phyloP scores from a whole-genome alignment of 1,284 basidiomycete species.

The Cutaneotrichosporon cutaneum region DNA sequence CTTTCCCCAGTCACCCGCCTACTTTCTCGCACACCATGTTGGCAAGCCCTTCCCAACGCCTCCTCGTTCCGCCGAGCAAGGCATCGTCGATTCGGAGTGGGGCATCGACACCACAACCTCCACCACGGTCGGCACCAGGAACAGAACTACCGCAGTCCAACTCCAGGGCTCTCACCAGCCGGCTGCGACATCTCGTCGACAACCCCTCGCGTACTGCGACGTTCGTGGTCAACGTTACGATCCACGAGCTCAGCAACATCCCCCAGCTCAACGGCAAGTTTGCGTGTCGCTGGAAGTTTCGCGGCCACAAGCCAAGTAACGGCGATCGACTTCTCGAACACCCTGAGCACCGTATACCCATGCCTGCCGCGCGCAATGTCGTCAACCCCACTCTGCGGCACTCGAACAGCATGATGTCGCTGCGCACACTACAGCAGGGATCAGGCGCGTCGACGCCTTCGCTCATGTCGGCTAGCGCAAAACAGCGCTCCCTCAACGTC shows the following conservation, averaged over 20 bases:
- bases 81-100: not conserved
- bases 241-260: constrained; percentile 47
- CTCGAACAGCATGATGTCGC: constrained; percentile 9
- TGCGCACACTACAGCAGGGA: not conserved
- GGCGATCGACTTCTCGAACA: constrained; percentile 16
- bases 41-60: not conserved
- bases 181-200: constrained; percentile 38
- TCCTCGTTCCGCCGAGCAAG: not conserved
- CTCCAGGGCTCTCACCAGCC: not conserved
- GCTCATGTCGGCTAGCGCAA: not conserved
- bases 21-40: not conserved
- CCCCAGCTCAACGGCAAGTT: constrained; percentile 46
- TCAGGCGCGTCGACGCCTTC: constrained; percentile 3
- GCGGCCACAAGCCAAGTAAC: constrained; percentile 34
- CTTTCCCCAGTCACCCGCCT: not conserved
- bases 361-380: not conserved
- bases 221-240: constrained; percentile 36
- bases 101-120: constrained; percentile 5
- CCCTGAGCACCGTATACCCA: constrained; percentile 13
- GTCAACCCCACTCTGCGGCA: not conserved
- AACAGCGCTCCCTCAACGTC: not conserved
- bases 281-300: constrained; percentile 43
- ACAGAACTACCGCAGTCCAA: not conserved
- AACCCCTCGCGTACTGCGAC: constrained; percentile 27
- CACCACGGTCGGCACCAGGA: not conserved